Evolutionary conservation across 805 yeast genomes (phyloP), one percentile per base, ranked within the genome.

Genomic region (Priceomyces melissophilus): DNA sequence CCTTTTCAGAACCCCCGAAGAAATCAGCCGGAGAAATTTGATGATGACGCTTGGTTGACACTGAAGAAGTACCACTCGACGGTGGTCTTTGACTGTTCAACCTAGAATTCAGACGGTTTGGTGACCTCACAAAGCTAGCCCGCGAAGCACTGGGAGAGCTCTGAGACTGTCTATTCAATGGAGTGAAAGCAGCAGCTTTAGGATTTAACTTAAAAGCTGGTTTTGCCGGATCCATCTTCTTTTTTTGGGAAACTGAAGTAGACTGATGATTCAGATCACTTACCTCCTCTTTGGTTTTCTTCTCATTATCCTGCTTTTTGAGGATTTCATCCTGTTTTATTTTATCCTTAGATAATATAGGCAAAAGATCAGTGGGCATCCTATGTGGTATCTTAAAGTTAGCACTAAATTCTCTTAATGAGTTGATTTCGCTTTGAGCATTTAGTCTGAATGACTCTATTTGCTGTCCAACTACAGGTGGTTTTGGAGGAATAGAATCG

Each of bases 401-500:
- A 37, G 86, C 87, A 30, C 95, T 79, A 57, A 90, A 89, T 54
- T 85, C 87, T 47, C 78, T 80, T 41, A 87, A 69, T 9, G 86
- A 78, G 47, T 81, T 81, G 47, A 84, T 75, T 57, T 83, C 88
- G 46, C 78, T 76, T 56, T 79, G 79, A 1, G 78, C 75, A 49
- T 67, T 74, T 41, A 72, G 58, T 43, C 74, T 66, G 46, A 66
- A 61, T 11, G 71, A 60, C 44, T 72, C 76, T 35, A 50, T 60
- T 17, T 54, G 59, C 10, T 43, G 50, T 4, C 43, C 36, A 10
- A 43, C 32, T 11, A 51, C 52, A 32, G 47, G 57, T 5, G 66
- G 65, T 38, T 63, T 62, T 8, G 66, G 53, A 20, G 66, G 61
- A 25, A 58, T 52, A n/a, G 70, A 61, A 37, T 60, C 58, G 3